Percentiles rank a stretch among this genome's conserved stretches.
Conservation (phyloP, 73 alveolate species). For the Paraurostyla sp. region DNA sequence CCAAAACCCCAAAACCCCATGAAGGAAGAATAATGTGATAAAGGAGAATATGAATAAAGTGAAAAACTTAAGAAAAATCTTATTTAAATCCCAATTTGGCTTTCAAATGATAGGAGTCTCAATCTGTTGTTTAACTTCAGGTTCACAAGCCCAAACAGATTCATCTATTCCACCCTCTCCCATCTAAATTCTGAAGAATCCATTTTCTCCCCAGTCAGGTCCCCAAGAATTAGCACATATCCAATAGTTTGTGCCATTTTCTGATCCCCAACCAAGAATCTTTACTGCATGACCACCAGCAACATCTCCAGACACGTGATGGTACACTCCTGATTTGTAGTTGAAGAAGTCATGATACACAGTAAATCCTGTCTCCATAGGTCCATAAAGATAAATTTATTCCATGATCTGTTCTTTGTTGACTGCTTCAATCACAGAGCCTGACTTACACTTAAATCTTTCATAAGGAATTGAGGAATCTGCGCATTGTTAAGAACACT, state of each 20-base stretch:
- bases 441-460: neutral
- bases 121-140: no score
- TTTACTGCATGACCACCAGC: constrained; percentile 90
- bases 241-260: constrained; percentile 81
- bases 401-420: neutral
- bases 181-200: constrained; percentile 91
- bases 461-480: neutral
- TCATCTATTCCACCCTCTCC: no score
- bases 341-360: constrained; percentile 91
- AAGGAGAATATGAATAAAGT: no score
- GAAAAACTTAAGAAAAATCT: no score
- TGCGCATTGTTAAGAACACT: constrained; percentile 21
- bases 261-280: constrained; percentile 87
- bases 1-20: no score
- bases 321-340: constrained; percentile 83
- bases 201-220: constrained; percentile 93
- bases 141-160: neutral
- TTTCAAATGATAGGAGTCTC: no score
- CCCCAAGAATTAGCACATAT: constrained; percentile 92
- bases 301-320: constrained; percentile 77
- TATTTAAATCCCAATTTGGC: no score
- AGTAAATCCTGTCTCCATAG: constrained; percentile 86
- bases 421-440: neutral
- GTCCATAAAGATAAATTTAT: constrained; percentile 59
- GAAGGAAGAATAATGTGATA: no score